Base-by-base conservation (phyloP, 139 green algal genomes). In the Chlorella sp. region DNA sequence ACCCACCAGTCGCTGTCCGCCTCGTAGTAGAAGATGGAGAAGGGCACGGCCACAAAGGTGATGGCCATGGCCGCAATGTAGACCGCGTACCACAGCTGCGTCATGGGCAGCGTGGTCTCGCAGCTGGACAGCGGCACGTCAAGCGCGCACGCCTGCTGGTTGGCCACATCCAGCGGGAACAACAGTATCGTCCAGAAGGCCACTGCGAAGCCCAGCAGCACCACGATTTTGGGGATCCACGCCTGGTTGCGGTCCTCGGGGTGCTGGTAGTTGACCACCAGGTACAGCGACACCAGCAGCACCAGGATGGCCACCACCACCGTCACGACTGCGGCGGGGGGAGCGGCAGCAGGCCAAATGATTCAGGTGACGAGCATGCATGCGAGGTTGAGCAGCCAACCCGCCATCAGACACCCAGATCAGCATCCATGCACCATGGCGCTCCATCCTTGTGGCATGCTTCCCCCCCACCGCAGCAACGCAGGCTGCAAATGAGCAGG, bases 11-110 rank as follows among this genome's bases (percentile, higher is more conserved):
- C 97, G 44, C 87, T 93, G 89, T 99, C 97, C 0, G 90, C 94
- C 89, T 99, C 97, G 75, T 99, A 99, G 90, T 96, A 99, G 87
- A 99, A 99, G 32, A 98, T 88, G 26, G 94, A 93, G 91, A 99
- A 98, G 21, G 97, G 97, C 63, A 98, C 94, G 74, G 98, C 85
- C 20, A 96, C 70, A 65, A 95, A 97, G 20, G 94, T 89, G 34
- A 99, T 80, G 30, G 98, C 88, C 21, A 95, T 91, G 79, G 92
- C 96, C 12, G 86, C 71, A 41, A 99, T 98, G 91, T 97, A 98
- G 20, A 94, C 83, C 18, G 89, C 88, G 51, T 94, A 93, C 97
- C 97, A 99, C 64, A 99, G 85, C 74, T 92, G 39, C 39, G 92
- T 90, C 93, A 98, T 98, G 4, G 97, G 97, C 9, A 99, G 87